A percentile compares a stretch with the other conserved stretches of the same genome.
Evolutionary conservation across 495 filamentous ascomycete genomes (phyloP).

Genomic region (Penicillium odoratum): DNA sequence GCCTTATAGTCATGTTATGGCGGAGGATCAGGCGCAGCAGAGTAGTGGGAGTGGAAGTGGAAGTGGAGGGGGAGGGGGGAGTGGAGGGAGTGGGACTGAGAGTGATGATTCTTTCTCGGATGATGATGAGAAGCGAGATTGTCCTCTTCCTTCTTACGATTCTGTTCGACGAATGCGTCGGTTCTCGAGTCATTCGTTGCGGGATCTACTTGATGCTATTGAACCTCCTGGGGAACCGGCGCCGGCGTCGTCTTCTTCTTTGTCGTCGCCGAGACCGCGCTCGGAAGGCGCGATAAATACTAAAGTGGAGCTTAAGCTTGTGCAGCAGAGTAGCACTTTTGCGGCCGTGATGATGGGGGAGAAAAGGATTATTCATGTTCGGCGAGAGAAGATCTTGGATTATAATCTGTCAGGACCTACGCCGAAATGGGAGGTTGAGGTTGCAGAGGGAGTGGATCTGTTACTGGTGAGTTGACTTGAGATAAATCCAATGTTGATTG

Average conservation of each 20-base stretch:
- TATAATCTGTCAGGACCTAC: slow-evolving; percentile 10
- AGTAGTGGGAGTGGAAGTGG: background rate
- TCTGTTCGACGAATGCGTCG: slow-evolving; percentile 17
- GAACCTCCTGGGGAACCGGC: slow-evolving; percentile 26
- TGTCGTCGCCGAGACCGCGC: slow-evolving; percentile 11
- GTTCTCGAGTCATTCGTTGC: slow-evolving; percentile 15
- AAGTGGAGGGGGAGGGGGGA: background rate
- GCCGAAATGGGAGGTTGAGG: slow-evolving; percentile 26
- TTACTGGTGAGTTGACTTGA: slow-evolving; percentile 21
- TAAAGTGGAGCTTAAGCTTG: slow-evolving; percentile 18
- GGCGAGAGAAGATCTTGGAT: slow-evolving; percentile 19
- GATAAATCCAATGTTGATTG: background rate
- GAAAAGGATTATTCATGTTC: slow-evolving; percentile 22
- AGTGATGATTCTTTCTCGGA: slow-evolving; percentile 1
- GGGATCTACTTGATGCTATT: slow-evolving; percentile 27
- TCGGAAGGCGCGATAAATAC: slow-evolving; percentile 13
- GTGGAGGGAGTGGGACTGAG: slow-evolving; percentile 2
- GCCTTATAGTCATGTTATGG: slow-evolving; percentile 9
- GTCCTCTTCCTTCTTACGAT: slow-evolving; percentile 14
- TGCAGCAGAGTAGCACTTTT: slow-evolving; percentile 15
- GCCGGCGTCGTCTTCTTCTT: slow-evolving; percentile 16
- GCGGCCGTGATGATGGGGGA: slow-evolving; percentile 27
- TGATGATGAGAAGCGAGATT: slow-evolving; percentile 3
- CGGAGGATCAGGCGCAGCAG: slow-evolving; percentile 2
- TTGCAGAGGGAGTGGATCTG: slow-evolving; percentile 31